Base-by-base conservation (phyloP, 192 early-diverging fungal genomes). In the Rhizoclosmatium globosum region DNA sequence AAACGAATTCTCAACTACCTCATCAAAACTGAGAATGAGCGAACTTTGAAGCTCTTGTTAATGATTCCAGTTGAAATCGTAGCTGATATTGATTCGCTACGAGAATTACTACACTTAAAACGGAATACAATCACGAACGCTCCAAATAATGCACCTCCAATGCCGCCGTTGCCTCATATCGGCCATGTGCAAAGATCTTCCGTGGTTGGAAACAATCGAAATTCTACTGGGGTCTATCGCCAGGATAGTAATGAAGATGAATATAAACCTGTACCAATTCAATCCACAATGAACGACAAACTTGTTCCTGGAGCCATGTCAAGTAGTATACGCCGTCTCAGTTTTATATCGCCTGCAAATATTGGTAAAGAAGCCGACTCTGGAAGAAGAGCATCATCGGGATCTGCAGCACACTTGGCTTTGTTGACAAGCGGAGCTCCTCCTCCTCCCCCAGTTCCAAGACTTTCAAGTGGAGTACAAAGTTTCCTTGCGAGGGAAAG, bases 1-100 rank as follows among this genome's bases (percentile, higher is more conserved):
- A 71, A 59, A 42, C 19, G 64, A 15, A 79, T 79, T 38, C 31
- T 79, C 44, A 62, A 72, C 47, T 79, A 79, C 53, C 71, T 79
- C 31, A 69, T 79, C 60, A 79, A 79, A 50, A 79, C 78, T 3
- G 78, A 79, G 1, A 79, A 79, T 42, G 78, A 79, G 62, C 57
- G 78, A 15, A 79, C 78, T 21, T 61, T 79, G 44, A 79, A 79
- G 62, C 71, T 79, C 31, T 47, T 79, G 13, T 47, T 79, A 17
- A 79, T 79, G 78, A 79, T 79, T 53, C 78, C 78, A 6, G 78
- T 79, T 47, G 78, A 79, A 62, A 79, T 79, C 48, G 78, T 79
- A 7, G 69, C 78, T 21, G 78, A 79, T 46, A 79, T 79, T 66
- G 78, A 79, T 66, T 79, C 78, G 13, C 60, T 79, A 3, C 78